Conservation (phyloP, 2,329 filamentous ascomycete genomes). For the Cladosporium halotolerans region DNA sequence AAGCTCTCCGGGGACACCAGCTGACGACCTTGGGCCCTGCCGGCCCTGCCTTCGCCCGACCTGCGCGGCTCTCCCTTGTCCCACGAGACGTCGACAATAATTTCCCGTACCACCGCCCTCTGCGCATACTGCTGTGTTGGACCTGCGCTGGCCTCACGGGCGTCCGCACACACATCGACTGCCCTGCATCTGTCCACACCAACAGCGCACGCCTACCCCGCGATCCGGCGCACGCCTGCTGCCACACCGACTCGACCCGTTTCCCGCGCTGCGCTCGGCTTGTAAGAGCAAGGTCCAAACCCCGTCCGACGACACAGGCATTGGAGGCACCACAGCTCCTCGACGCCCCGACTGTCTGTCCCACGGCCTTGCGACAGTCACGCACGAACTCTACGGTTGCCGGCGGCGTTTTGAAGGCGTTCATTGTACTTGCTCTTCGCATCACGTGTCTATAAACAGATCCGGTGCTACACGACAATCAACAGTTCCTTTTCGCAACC, state of each 20-base stretch:
- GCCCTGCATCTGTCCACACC: background rate
- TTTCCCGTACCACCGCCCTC: slow-evolving; percentile 3
- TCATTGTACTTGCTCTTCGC: too few relatives aligned
- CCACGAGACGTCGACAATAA: slow-evolving; percentile 1
- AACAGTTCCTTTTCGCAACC: too few relatives aligned
- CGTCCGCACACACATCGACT: background rate
- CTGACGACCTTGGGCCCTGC: slow-evolving; percentile 12
- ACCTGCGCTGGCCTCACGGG: background rate
- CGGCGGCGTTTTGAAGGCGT: too few relatives aligned
- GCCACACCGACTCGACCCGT: slow-evolving; percentile 3
- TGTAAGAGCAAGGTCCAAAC: slow-evolving; percentile 8
- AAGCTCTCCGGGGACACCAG: slow-evolving; percentile 11
- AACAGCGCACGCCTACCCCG: background rate
- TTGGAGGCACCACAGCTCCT: background rate
- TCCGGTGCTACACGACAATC: too few relatives aligned
- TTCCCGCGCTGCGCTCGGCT: background rate
- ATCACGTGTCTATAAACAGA: too few relatives aligned
- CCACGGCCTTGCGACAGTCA: too few relatives aligned
- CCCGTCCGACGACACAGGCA: background rate
- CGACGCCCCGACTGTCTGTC: background rate
- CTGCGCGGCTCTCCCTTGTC: slow-evolving; percentile 7
- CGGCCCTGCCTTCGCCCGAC: background rate
- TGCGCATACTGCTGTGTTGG: background rate
- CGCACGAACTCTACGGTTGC: too few relatives aligned
- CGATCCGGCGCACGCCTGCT: background rate